phyloP scores from a whole-genome alignment of 2,329 filamentous ascomycete species.

The Paecilomyces variotii region DNA sequence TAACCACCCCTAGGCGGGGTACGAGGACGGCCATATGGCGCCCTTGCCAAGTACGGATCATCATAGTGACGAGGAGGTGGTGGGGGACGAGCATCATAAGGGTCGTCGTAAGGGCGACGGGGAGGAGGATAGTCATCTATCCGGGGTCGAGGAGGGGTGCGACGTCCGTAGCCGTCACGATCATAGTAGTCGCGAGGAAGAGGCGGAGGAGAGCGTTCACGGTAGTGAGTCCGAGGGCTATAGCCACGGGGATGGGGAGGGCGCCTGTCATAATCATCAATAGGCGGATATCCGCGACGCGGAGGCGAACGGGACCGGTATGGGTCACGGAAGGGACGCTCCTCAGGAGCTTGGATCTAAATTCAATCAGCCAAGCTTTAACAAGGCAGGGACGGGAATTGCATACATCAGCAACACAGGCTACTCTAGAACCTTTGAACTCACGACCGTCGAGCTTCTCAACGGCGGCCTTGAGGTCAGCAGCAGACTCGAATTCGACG shows the following conservation, averaged over 20 bases:
- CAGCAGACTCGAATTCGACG: slow-evolving; percentile 92
- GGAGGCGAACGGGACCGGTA: slow-evolving; percentile 78
- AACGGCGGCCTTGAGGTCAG: slow-evolving; percentile 81
- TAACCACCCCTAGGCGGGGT: slow-evolving; percentile 34
- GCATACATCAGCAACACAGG: slow-evolving; percentile 78
- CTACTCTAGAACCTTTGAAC: slow-evolving; percentile 83
- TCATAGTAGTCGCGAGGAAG: slow-evolving; percentile 76
- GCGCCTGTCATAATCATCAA: slow-evolving; percentile 77
- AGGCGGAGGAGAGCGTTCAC: slow-evolving; percentile 70
- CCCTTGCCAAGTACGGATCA: slow-evolving; percentile 51
- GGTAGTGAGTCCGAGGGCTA: slow-evolving; percentile 77
- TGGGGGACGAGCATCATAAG: slow-evolving; percentile 47
- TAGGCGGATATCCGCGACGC: slow-evolving; percentile 57
- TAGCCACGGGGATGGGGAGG: slow-evolving; percentile 70
- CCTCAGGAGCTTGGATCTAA: slow-evolving; percentile 62
- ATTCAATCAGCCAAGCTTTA: slow-evolving; percentile 18
- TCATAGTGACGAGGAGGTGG: slow-evolving; percentile 49
- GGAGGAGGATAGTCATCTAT: slow-evolving; percentile 66
- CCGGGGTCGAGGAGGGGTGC: slow-evolving; percentile 70
- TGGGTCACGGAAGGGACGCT: slow-evolving; percentile 59
- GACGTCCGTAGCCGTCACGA: slow-evolving; percentile 66
- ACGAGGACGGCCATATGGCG: slow-evolving; percentile 45
- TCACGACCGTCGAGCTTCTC: slow-evolving; percentile 90
- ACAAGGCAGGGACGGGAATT: slow-evolving; percentile 11
- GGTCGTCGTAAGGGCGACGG: slow-evolving; percentile 52